Conservation (phyloP, 257 asterid species). For the Voacanga thouarsii region DNA sequence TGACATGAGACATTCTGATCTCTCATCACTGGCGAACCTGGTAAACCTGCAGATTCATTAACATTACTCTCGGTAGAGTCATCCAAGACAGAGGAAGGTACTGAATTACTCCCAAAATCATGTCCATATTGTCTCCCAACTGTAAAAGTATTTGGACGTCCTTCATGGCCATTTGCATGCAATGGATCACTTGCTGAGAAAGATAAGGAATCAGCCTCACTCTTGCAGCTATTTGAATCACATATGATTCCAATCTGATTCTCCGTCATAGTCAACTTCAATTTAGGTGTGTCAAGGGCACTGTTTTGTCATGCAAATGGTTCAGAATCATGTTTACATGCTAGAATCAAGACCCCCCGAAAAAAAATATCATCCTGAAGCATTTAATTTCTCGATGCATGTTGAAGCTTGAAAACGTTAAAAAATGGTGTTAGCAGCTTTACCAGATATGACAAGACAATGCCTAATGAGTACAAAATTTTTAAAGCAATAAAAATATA, state of each 20-base stretch:
- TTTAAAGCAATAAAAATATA: background rate
- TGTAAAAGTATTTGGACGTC: constrained; percentile 20
- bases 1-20: constrained; percentile 26
- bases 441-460: background rate
- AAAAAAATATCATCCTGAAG: background rate
- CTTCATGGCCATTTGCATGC: constrained; percentile 33
- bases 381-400: constrained; percentile 15
- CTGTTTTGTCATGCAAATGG: constrained; percentile 37
- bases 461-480: background rate
- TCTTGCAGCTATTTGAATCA: constrained; percentile 37
- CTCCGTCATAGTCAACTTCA: constrained; percentile 56
- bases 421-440: background rate
- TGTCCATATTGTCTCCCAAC: constrained; percentile 27
- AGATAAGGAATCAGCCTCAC: constrained; percentile 31
- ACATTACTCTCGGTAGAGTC: constrained; percentile 25
- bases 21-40: constrained; percentile 23
- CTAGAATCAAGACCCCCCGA: constrained; percentile 9
- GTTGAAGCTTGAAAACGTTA: background rate
- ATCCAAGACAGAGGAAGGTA: constrained; percentile 26
- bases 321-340: constrained; percentile 23
- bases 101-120: constrained; percentile 28
- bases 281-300: constrained; percentile 40
- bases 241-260: constrained; percentile 33
- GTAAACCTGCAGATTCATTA: constrained; percentile 24
- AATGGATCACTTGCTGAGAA: constrained; percentile 32